These are phyloP conservation scores for Annulohypoxylon nitens DNA, from an alignment of 495 filamentous ascomycete genomes.

Conservation along the genomic window DNA sequence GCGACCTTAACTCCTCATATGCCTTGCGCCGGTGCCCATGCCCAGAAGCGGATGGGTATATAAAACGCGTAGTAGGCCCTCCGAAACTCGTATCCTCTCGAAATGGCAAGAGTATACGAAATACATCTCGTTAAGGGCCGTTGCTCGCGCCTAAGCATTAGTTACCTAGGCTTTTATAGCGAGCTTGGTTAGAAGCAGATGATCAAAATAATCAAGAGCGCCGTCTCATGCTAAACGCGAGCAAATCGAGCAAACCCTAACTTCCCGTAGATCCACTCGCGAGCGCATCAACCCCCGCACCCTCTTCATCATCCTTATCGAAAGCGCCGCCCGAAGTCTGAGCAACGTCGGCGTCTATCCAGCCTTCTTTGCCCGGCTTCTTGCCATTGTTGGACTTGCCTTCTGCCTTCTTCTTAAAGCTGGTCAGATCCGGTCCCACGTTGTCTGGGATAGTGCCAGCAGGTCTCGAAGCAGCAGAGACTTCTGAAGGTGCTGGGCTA, in stretches of 20 bases:
- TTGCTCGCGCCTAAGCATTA: not conserved
- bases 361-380: not conserved
- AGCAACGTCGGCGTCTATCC: constrained; percentile 26
- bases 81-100: too few relatives aligned
- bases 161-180: not conserved
- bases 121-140: too few relatives aligned
- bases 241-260: constrained; percentile 26
- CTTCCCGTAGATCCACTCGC: not conserved
- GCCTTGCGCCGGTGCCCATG: too few relatives aligned
- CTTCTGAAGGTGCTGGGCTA: constrained; percentile 16
- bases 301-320: constrained; percentile 35
- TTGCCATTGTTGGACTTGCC: not conserved
- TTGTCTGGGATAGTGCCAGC: constrained; percentile 20
- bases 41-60: too few relatives aligned
- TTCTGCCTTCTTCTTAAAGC: constrained; percentile 14
- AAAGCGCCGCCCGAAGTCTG: constrained; percentile 40
- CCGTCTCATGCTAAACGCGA: not conserved
- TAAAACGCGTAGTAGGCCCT: too few relatives aligned
- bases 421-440: constrained; percentile 11
- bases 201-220: not conserved
- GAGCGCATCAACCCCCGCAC: not conserved
- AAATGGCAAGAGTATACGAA: too few relatives aligned
- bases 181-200: not conserved
- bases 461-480: not conserved
- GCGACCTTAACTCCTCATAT: too few relatives aligned